These are phyloP conservation scores for Yarrowia sp. DNA, from an alignment of 805 yeast genomes.

Conservation along the genomic window DNA sequence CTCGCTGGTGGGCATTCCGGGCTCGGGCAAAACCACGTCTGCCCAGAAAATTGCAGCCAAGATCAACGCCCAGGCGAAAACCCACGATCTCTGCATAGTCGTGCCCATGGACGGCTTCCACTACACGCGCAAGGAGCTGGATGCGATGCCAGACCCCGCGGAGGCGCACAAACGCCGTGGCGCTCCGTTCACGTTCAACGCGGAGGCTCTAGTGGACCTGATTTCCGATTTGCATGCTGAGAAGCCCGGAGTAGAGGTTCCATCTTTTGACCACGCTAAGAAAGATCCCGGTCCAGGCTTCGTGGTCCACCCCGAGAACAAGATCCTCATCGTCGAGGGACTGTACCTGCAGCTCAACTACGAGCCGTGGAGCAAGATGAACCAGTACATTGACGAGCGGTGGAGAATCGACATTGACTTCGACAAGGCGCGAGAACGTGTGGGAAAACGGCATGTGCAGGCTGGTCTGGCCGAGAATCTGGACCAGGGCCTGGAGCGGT, in stretches of 20 bases:
- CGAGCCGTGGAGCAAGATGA: constrained; percentile 58
- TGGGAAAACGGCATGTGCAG: constrained; percentile 59
- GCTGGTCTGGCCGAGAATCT: constrained; percentile 41
- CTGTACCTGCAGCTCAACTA: constrained; percentile 61
- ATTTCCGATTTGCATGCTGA: constrained; percentile 37
- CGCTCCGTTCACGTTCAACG: constrained; percentile 82
- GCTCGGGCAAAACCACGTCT: constrained; percentile 78
- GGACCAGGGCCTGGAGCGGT: constrained; percentile 40
- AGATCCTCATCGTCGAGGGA: constrained; percentile 72
- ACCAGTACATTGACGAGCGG: constrained; percentile 41
- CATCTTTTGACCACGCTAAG: constrained; percentile 69
- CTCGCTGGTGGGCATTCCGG: constrained; percentile 74
- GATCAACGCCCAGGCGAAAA: constrained; percentile 40
- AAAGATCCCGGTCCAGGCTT: constrained; percentile 67
- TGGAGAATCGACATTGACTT: constrained; percentile 51
- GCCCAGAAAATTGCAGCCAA: constrained; percentile 48
- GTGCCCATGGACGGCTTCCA: constrained; percentile 81
- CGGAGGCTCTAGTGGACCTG: constrained; percentile 45
- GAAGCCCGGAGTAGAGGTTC: constrained; percentile 39
- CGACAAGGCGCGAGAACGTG: constrained; percentile 51
- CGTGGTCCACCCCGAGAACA: constrained; percentile 45
- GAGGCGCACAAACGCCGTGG: constrained; percentile 69
- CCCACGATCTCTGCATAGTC: constrained; percentile 26
- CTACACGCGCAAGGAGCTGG: constrained; percentile 50
- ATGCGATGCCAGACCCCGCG: constrained; percentile 52